Conservation (phyloP, 768 basidiomycete genomes). For the Panaeolus cyanescens region DNA sequence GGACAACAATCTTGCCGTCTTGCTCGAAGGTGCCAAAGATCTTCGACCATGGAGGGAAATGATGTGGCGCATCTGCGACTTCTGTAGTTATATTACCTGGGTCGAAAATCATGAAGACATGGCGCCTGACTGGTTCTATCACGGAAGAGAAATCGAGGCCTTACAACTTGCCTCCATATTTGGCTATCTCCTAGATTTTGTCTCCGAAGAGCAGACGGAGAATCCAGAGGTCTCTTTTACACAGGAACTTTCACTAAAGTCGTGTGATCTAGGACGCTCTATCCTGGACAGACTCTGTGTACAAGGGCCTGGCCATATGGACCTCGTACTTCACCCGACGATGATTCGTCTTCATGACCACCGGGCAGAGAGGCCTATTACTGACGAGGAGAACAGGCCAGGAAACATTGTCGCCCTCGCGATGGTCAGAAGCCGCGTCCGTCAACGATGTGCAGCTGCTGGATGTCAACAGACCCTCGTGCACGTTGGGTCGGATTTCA, state of each 20-base stretch:
- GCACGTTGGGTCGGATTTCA: constrained; percentile 2
- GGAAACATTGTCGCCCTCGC: neutral
- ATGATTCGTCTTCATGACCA: neutral
- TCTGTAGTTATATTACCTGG: neutral
- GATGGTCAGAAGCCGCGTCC: neutral
- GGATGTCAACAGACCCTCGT: neutral
- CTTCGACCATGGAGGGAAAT: neutral
- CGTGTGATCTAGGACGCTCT: neutral
- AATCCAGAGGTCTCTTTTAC: neutral
- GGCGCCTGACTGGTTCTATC: neutral
- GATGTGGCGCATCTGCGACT: neutral
- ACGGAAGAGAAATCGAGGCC: neutral
- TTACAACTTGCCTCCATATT: neutral
- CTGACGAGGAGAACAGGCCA: neutral
- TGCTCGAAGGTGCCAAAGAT: neutral
- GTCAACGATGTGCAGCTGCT: neutral
- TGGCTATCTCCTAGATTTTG: neutral
- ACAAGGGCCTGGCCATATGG: neutral
- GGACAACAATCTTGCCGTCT: neutral
- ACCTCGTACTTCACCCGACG: neutral
- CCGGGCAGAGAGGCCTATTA: neutral
- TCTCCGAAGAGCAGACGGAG: neutral
- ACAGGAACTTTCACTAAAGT: neutral
- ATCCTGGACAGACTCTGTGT: neutral
- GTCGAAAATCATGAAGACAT: neutral